Evolutionary conservation across 768 basidiomycete genomes (phyloP).

Genomic region (Tubosaeta sp.): DNA sequence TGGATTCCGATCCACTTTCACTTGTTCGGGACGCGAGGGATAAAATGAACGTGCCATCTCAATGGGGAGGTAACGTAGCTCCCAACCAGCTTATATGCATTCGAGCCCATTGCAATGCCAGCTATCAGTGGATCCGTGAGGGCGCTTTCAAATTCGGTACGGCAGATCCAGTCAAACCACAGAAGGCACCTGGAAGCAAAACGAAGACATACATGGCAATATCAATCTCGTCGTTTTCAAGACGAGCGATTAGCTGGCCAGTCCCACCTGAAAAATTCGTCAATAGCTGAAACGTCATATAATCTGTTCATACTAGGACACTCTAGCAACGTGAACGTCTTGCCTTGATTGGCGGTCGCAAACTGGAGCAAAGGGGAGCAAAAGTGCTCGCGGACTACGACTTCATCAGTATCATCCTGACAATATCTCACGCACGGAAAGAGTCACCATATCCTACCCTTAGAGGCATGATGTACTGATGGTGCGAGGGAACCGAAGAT

Average conservation of each 20-base stretch:
- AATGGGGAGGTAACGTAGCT: constrained; percentile 88
- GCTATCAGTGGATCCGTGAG: constrained; percentile 90
- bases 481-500: background rate
- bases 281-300: constrained; percentile 15
- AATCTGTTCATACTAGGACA: constrained; percentile 64
- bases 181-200: background rate
- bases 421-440: background rate
- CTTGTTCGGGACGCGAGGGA: background rate
- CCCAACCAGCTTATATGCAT: constrained; percentile 86
- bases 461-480: constrained; percentile 24
- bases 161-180: too few species aligned
- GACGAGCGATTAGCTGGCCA: constrained; percentile 73
- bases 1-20: background rate
- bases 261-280: constrained; percentile 60
- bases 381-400: constrained; percentile 80
- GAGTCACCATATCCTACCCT: constrained; percentile 32
- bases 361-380: constrained; percentile 89
- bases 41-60: constrained; percentile 57
- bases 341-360: constrained; percentile 58
- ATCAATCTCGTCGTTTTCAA: constrained; percentile 75
- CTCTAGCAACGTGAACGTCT: constrained; percentile 80
- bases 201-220: constrained; percentile 61
- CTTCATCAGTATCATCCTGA: constrained; percentile 6
- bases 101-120: constrained; percentile 82
- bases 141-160: constrained; percentile 49